Conservation (phyloP, 2,329 filamentous ascomycete genomes). For the Hypoxylon sp. region DNA sequence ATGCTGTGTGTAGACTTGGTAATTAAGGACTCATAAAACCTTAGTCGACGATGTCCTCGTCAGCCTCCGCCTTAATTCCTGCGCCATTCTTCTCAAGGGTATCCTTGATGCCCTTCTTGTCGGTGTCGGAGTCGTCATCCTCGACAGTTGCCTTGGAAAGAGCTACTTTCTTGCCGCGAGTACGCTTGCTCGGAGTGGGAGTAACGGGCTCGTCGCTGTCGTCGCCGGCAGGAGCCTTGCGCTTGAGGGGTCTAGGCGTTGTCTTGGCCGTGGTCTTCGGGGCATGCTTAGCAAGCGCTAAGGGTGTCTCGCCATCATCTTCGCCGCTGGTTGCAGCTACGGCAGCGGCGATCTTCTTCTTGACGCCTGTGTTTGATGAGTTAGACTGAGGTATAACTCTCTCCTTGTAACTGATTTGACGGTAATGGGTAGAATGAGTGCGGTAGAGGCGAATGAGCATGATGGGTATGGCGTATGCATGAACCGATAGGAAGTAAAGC, state of each 20-base stretch:
- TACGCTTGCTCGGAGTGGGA: constrained; percentile 24
- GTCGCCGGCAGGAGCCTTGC: constrained; percentile 17
- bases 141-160: constrained; percentile 13
- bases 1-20: neutral
- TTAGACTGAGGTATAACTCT: constrained; percentile 14
- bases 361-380: constrained; percentile 15
- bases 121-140: constrained; percentile 13
- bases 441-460: neutral
- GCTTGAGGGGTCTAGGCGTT: constrained; percentile 28
- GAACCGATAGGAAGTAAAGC: constrained; percentile 6
- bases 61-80: neutral
- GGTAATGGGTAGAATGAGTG: neutral
- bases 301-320: constrained; percentile 15
- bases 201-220: constrained; percentile 7
- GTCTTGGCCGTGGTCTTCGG: constrained; percentile 26
- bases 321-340: neutral
- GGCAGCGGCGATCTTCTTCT: constrained; percentile 29
- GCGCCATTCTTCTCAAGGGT: constrained; percentile 2
- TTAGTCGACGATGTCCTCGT: constrained; percentile 32
- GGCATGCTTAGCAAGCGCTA: constrained; percentile 15
- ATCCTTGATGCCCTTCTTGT: neutral
- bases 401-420: neutral
- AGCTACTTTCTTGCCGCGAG: constrained; percentile 20
- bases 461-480: neutral
- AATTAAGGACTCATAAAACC: neutral